phyloP scores from a whole-genome alignment of 495 filamentous ascomycete species.

The Xylaria bambusicola region DNA sequence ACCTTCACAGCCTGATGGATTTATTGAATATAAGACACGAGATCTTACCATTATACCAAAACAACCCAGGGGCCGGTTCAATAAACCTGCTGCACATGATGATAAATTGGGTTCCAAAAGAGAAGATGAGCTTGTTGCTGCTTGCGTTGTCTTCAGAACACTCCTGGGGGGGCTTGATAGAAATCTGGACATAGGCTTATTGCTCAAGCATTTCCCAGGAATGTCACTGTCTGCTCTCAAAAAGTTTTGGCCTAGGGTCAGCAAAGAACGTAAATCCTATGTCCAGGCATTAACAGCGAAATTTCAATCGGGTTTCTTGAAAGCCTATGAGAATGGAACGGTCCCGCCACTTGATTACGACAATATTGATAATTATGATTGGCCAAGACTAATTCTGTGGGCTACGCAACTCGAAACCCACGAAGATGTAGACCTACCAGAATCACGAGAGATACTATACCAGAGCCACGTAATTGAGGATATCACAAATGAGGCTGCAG shows the following conservation, averaged over 20 bases:
- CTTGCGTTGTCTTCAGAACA: constrained; percentile 72
- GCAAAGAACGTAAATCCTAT: constrained; percentile 59
- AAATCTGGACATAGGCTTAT: constrained; percentile 72
- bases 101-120: constrained; percentile 40
- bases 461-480: constrained; percentile 33
- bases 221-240: constrained; percentile 58
- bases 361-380: constrained; percentile 72
- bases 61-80: constrained; percentile 40
- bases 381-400: constrained; percentile 77
- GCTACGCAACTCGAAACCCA: constrained; percentile 40
- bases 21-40: constrained; percentile 41
- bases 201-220: constrained; percentile 66
- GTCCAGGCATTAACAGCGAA: constrained; percentile 71
- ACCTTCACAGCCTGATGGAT: constrained; percentile 25
- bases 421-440: constrained; percentile 41
- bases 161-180: constrained; percentile 72
- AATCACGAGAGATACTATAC: constrained; percentile 35
- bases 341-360: constrained; percentile 72
- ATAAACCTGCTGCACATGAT: constrained; percentile 25
- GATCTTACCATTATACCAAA: constrained; percentile 41
- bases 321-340: constrained; percentile 70
- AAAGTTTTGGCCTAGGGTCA: constrained; percentile 60
- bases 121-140: constrained; percentile 57
- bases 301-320: constrained; percentile 74
- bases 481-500: constrained; percentile 35